phyloP scores from a whole-genome alignment of 106 monocot genomes.

The Platanthera guangdongensis region DNA sequence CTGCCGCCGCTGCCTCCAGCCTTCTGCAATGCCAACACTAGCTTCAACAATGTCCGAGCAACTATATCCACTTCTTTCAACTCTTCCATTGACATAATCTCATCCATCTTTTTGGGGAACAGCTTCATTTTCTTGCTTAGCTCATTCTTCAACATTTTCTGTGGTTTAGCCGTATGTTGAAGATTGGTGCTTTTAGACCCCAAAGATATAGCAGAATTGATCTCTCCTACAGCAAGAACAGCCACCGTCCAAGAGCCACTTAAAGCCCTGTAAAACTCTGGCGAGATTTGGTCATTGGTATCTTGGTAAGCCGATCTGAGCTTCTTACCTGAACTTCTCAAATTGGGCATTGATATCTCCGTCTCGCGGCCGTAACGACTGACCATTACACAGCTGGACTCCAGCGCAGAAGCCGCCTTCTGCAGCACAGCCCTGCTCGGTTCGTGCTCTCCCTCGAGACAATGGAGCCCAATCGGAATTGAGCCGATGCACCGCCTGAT shows the following conservation, averaged over 20 bases:
- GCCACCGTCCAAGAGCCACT: not conserved
- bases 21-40: not conserved
- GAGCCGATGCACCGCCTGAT: not conserved
- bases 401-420: not conserved
- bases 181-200: too few relatives aligned
- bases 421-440: not conserved
- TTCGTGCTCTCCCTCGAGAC: not conserved
- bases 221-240: not conserved
- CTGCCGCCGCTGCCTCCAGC: not conserved
- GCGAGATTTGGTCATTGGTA: not conserved
- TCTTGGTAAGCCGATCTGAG: not conserved
- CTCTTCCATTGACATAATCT: not conserved
- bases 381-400: not conserved
- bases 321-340: not conserved
- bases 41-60: conserved; percentile 1
- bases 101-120: not conserved
- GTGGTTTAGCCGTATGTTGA: not conserved
- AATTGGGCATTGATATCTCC: not conserved
- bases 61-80: not conserved
- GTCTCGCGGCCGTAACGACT: too few relatives aligned
- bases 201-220: not conserved
- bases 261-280: not conserved
- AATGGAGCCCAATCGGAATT: not conserved
- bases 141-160: not conserved
- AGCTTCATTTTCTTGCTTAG: not conserved